Evolutionary conservation across 768 basidiomycete genomes (phyloP).

Genomic region (Cyathus striatus): DNA sequence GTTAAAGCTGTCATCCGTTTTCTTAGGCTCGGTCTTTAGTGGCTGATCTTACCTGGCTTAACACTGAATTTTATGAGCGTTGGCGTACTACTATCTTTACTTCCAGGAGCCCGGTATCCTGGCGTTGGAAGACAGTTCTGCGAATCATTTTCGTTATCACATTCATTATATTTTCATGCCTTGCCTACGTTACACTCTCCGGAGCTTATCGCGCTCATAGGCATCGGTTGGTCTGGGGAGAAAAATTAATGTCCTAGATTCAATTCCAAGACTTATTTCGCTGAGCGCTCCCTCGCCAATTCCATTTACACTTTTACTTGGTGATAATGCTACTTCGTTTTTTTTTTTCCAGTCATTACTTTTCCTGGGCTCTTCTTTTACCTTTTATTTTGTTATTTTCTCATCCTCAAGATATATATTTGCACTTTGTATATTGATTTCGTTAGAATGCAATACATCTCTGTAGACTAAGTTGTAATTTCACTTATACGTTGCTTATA

Average conservation of each 20-base stretch:
- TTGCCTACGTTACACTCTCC: slow-evolving; percentile 53
- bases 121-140: slow-evolving; percentile 63
- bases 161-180: slow-evolving; percentile 53
- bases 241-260: slow-evolving; percentile 63
- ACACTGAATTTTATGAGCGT: slow-evolving; percentile 73
- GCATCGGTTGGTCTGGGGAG: slow-evolving; percentile 75
- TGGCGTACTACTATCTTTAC: slow-evolving; percentile 75
- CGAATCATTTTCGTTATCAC: slow-evolving; percentile 54
- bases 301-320: too few species aligned
- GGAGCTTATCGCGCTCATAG: slow-evolving; percentile 73
- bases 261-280: too few species aligned
- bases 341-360: too few species aligned
- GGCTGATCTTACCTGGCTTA: slow-evolving; percentile 66
- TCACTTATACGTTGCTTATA: too few species aligned
- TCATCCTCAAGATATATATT: too few species aligned
- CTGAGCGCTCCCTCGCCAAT: too few species aligned
- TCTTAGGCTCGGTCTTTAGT: slow-evolving; percentile 60
- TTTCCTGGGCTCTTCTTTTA: too few species aligned
- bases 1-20: slow-evolving; percentile 4
- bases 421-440: too few species aligned
- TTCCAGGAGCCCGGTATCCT: slow-evolving; percentile 64
- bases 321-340: too few species aligned
- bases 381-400: too few species aligned
- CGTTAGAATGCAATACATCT: too few species aligned
- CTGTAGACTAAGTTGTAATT: too few species aligned